Evolutionary conservation across 164 flowering plant species (phyloP), one percentile per base, ranked within the genome.

Genomic region (Warburgia ugandensis): DNA sequence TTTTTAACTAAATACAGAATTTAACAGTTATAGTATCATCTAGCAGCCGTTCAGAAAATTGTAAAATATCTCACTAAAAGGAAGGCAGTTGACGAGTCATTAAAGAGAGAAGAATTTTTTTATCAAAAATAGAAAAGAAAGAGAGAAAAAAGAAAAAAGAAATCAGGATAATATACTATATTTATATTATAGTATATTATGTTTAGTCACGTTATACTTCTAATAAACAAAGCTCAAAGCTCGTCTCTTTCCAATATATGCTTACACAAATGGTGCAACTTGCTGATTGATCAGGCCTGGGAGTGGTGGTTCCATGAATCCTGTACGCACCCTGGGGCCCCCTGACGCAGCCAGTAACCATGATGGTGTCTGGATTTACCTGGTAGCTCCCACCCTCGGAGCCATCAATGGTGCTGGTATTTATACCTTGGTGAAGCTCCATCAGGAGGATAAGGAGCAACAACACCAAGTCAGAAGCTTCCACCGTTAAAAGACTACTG

Each of bases 291-390:
- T 41, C 79, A 86, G 99, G 58, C 79, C 86, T 13, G 65, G 84
- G 1, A 85, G 72, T 19, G 99, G 99, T 16, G 96, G 75, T 21
- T 84, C 96, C 4, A 87, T 87, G 96, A 87, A 87, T 47, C 96
- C 94, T 0, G 90, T 84, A 32, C 33, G 96, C 45, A 82, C 94
- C 0, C 65, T 87, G 1, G 96, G 96, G 0, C 96, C 96, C 28
- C 94, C 96, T 0, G 61, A 84, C 11, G 96, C 96, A 35, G 76
- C 96, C 7, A 83, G 90, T 28, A 84, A 82, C 47, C 84, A 80
- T 67, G 71, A 47, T 31, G 58, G 44, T 2, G 20, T 87, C 4
- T 87, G 96, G 96, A 55, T 87, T 16, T 87, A 80, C 63, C 30
- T 87, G 65, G 56, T 87, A 62, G 94, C 96, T 1, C 96, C 94